Evolutionary conservation across 2,329 filamentous ascomycete genomes (phyloP).

Genomic region (Fusarium citri): DNA sequence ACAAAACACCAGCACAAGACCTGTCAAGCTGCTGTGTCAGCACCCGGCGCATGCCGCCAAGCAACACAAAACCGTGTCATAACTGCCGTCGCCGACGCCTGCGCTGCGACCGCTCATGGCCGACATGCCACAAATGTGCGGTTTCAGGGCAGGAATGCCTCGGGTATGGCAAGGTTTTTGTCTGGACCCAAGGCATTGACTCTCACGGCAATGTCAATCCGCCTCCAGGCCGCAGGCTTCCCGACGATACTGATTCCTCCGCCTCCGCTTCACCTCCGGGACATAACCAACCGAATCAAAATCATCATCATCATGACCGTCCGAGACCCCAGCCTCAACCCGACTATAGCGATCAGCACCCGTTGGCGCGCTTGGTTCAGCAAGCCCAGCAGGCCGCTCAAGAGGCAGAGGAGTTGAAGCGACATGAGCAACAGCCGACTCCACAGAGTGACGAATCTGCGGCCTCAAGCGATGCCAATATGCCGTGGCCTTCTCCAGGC

Average conservation of each 20-base stretch:
- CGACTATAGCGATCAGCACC: constrained; percentile 39
- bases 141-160: constrained; percentile 68
- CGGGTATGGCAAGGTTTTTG: constrained; percentile 70
- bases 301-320: constrained; percentile 17
- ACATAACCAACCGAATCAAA: constrained; percentile 9
- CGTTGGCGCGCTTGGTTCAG: constrained; percentile 33
- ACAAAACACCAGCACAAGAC: constrained; percentile 21
- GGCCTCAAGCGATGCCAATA: constrained; percentile 19
- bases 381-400: constrained; percentile 31
- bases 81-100: constrained; percentile 71
- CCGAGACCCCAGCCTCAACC: constrained; percentile 31
- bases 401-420: constrained; percentile 32
- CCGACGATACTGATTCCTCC: constrained; percentile 38
- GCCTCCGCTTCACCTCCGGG: constrained; percentile 20
- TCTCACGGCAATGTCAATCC: constrained; percentile 59
- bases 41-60: constrained; percentile 51
- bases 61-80: constrained; percentile 63
- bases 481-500: constrained; percentile 38
- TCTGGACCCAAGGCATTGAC: constrained; percentile 68
- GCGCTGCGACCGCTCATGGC: constrained; percentile 71
- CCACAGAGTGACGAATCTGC: constrained; percentile 4
- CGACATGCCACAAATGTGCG: constrained; percentile 69
- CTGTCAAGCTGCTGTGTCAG: constrained; percentile 42
- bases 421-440: constrained; percentile 5
- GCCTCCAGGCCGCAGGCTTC: constrained; percentile 41